Percentiles rank a stretch among this genome's conserved stretches.
Conservation (phyloP, 75 land plant species). For the Chamaecyparis obtusa region DNA sequence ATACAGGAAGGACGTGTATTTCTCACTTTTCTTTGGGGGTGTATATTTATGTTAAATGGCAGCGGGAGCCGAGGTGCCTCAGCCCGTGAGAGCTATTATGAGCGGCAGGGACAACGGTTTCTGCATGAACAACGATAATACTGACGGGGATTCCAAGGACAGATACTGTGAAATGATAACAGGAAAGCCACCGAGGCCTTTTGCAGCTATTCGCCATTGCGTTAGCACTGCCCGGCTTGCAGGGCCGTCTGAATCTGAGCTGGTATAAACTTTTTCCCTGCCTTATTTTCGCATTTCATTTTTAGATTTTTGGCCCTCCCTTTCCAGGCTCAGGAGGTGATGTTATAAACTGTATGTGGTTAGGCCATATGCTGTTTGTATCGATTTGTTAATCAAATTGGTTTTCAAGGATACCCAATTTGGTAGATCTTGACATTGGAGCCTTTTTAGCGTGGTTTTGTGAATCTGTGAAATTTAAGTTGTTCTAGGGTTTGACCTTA, state of each 20-base stretch:
- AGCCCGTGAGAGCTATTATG: slow-evolving; percentile 12
- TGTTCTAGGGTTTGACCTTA: background rate
- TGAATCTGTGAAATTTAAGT: background rate
- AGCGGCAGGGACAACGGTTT: slow-evolving; percentile 1
- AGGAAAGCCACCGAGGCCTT: slow-evolving; percentile 38
- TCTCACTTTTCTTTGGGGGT: background rate
- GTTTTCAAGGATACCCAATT: too few relatives aligned
- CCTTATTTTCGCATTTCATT: background rate
- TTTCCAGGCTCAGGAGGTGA: background rate
- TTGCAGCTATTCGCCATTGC: slow-evolving; percentile 40
- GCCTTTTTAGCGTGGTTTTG: background rate
- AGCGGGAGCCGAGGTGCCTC: slow-evolving; percentile 13
- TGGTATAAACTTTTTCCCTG: background rate
- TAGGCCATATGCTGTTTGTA: background rate
- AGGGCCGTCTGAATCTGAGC: slow-evolving; percentile 10
- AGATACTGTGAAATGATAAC: background rate
- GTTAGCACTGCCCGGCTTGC: slow-evolving; percentile 23
- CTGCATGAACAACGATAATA: background rate
- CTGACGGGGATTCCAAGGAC: background rate
- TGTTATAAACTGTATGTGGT: background rate
- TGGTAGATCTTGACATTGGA: background rate
- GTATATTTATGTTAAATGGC: slow-evolving; percentile 16
- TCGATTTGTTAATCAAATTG: background rate
- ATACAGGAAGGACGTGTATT: background rate
- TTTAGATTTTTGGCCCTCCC: background rate